Base-by-base conservation (phyloP, 2,329 filamentous ascomycete species). In the Alternaria gansuensis region DNA sequence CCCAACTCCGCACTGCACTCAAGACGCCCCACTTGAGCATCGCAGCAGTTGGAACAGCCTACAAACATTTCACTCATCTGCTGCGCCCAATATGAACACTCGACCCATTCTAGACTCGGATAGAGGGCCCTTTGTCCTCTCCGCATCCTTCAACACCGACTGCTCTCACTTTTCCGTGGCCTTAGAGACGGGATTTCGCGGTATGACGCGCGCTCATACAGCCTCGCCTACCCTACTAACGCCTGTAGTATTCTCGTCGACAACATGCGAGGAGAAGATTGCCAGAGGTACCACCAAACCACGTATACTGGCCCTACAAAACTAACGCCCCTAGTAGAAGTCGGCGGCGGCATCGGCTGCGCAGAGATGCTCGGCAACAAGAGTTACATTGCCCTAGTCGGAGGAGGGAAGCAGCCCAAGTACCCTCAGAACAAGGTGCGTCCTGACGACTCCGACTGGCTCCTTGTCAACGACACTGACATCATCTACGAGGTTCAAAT, bases 331-430 rank as follows among this genome's bases (percentile, higher is more conserved):
- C 41, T 3, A 8, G 8, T 24, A 75, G 73, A 77, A 54, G 63
- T 78, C 36, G 75, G 74, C 75, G 91, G 90, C 17, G 92, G 93
- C 45, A 88, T 97, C 64, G 91, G 90, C 39, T 83, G 92, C 39
- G 91, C 90, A 26, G 89, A 93, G 77, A 95, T 97, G 91, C 88
- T 97, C 75, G 91, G 90, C 43, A 90, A 88, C 67, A 88, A 91
- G 52, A 93, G 94, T 79, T 96, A 93, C 76, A 83, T 97, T 34
- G 94, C 92, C 28, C 84, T 98, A 9, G 92, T 97, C 54, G 93
- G 93, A 64, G 94, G 94, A 67, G 93, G 95, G 48, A 90, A 86
- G 69, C 87, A 88, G 59, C 92, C 93, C 52, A 94, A 94, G 72
- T 95, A 92, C 70, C 88, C 92, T 13, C 90, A 90, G 74, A 96